Conservation (phyloP, 306 rosid genomes). For the Sechiopsis laciniata region DNA sequence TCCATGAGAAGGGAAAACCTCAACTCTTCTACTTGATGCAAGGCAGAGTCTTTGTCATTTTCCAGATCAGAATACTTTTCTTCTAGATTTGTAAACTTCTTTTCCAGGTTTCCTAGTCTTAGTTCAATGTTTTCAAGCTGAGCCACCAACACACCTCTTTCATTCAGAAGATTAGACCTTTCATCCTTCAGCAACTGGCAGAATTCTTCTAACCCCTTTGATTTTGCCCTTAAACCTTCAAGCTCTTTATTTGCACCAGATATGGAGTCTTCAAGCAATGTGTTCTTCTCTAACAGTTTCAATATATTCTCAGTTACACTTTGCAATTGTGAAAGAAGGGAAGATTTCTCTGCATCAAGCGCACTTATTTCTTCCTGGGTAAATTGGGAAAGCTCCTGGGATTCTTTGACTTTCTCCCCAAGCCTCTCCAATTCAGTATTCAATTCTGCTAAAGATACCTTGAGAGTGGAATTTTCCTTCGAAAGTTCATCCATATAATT, state of each 20-base stretch:
- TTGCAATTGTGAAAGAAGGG: constrained; percentile 74
- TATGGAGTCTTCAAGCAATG: constrained; percentile 66
- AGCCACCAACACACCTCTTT: constrained; percentile 57
- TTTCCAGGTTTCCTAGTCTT: constrained; percentile 67
- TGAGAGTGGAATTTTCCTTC: constrained; percentile 50
- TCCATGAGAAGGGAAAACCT: constrained; percentile 49
- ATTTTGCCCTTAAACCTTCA: constrained; percentile 64
- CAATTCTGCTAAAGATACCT: constrained; percentile 55
- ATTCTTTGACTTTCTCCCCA: constrained; percentile 43
- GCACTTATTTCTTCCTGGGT: constrained; percentile 69
- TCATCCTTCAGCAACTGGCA: constrained; percentile 66
- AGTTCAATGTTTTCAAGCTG: constrained; percentile 61
- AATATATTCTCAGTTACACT: constrained; percentile 77
- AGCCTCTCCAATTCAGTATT: constrained; percentile 55
- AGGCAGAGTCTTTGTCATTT: constrained; percentile 60
- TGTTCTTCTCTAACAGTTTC: constrained; percentile 67
- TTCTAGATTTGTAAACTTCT: constrained; percentile 61
- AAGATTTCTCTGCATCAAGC: constrained; percentile 61
- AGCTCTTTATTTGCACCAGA: constrained; percentile 70
- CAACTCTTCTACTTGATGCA: constrained; percentile 59
- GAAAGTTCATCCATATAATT: constrained; percentile 54
- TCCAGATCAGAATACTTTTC: constrained; percentile 56
- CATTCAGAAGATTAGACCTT: constrained; percentile 61
- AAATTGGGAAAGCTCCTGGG: constrained; percentile 58
- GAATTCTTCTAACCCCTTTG: constrained; percentile 76